Evolutionary conservation across 1,284 basidiomycete species (phyloP).

Genomic region (Afroboletus lepidellus): DNA sequence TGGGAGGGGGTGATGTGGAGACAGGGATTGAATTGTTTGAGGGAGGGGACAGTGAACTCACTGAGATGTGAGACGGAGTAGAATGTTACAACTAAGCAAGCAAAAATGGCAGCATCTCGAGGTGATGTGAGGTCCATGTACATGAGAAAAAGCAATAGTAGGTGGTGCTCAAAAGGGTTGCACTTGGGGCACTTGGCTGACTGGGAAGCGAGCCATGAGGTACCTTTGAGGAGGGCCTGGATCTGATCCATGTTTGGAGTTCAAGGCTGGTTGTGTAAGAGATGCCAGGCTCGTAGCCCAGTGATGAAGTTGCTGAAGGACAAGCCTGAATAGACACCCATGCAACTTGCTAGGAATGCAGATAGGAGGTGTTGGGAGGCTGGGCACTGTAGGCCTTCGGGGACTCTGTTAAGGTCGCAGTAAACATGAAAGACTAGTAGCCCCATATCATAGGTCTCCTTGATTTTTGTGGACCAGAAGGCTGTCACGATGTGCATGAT

Average conservation of each 20-base stretch:
- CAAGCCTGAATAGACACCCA: constrained; percentile 23
- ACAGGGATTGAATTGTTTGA: neutral
- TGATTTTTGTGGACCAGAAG: constrained; percentile 22
- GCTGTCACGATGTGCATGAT: constrained; percentile 14
- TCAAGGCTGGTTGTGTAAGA: constrained; percentile 35
- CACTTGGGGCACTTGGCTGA: rapidly evolving
- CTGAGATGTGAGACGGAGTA: neutral
- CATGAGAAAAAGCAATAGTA: neutral
- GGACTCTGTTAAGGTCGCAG: constrained; percentile 27
- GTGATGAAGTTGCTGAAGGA: constrained; percentile 31
- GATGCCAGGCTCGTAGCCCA: constrained; percentile 38
- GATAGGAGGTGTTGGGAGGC: constrained; percentile 6
- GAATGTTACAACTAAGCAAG: neutral
- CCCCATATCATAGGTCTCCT: constrained; percentile 28
- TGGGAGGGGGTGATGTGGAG: neutral
- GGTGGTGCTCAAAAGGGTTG: neutral
- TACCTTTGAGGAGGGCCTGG: neutral
- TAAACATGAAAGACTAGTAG: constrained; percentile 34
- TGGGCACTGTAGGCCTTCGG: constrained; percentile 1
- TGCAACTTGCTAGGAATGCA: constrained; percentile 18
- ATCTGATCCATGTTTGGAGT: constrained; percentile 1
- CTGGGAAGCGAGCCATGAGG: neutral
- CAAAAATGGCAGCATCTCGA: neutral
- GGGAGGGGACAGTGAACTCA: constrained; percentile 4
- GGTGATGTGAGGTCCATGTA: neutral